Base-by-base conservation (phyloP, 2,329 filamentous ascomycete species). In the Colletotrichum liriopes region DNA sequence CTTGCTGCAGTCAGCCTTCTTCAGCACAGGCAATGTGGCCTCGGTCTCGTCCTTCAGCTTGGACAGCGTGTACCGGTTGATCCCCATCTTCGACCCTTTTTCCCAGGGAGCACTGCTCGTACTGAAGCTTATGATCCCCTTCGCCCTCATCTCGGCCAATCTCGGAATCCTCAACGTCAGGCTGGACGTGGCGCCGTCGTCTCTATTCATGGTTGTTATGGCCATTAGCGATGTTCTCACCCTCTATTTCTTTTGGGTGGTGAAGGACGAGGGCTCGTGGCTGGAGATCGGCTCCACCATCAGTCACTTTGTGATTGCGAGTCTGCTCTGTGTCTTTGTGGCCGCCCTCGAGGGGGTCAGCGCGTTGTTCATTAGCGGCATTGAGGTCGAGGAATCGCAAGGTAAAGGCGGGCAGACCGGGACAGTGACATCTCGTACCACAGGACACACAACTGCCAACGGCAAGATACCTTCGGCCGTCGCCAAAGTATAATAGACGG, bases 201-300 rank as follows among this genome's bases (percentile, higher is more conserved):
- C 95, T 7, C 85, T 99, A 5, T 98, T 98, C 84, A 98, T 98
- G 93, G 85, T 96, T 2, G 95, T 97, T 62, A 97, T 98, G 90
- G 93, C 93, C 0, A 90, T 97, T 63, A 95, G 93, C 73, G 96
- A 99, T 80, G 90, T 98, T 61, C 87, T 98, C 80, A 98, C 96
- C 4, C 87, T 99, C 64, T 94, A 96, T 78, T 99, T 99, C 86
- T 99, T 99, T 84, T 99, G 94, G 91, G 94, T 98, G 77, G 96
- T 99, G 56, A 93, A 93, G 78, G 96, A 99, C 77, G 96, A 99
- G 80, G 96, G 96, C 0, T 96, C 93, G 29, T 99, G 96, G 96
- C 84, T 99, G 72, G 96, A 99, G 80, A 99, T 99, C 79, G 96
- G 96, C 41, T 97, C 94, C 37, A 98, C 94, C 4, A 99, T 99